These are phyloP conservation scores for Naganishia randhawae DNA, from an alignment of 768 basidiomycete species.

Conservation along the genomic window DNA sequence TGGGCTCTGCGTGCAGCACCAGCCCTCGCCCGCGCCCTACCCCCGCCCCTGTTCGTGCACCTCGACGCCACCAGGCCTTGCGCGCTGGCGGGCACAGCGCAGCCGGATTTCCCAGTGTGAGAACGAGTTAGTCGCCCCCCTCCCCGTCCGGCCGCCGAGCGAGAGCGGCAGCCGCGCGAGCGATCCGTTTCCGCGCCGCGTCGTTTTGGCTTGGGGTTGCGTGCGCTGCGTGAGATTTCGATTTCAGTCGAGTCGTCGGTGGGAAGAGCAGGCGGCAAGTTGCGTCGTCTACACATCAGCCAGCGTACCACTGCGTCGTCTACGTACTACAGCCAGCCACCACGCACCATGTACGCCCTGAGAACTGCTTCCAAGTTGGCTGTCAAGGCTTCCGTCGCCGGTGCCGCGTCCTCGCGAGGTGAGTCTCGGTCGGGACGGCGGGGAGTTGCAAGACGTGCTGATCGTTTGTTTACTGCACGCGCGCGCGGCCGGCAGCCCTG, in stretches of 20 bases:
- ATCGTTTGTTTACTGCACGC: not conserved
- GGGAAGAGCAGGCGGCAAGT: too few relatives aligned
- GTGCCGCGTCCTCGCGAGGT: slow-evolving; percentile 25
- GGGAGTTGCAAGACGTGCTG: too few relatives aligned
- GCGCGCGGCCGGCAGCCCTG: slow-evolving; percentile 58
- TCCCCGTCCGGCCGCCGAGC: not conserved
- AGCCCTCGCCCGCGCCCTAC: too few relatives aligned
- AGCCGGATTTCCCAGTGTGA: not conserved
- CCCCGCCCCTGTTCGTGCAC: too few relatives aligned
- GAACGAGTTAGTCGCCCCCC: too few relatives aligned
- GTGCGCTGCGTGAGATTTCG: too few relatives aligned
- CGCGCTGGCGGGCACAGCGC: not conserved
- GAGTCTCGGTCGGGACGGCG: too few relatives aligned
- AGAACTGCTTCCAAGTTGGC: slow-evolving; percentile 27
- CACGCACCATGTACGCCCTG: slow-evolving; percentile 24
- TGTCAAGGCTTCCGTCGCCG: slow-evolving; percentile 22
- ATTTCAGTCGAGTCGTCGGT: too few relatives aligned
- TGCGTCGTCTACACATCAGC: not conserved
- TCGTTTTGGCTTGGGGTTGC: not conserved
- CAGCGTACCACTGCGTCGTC: not conserved
- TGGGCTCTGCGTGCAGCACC: too few relatives aligned
- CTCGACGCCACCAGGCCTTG: too few relatives aligned
- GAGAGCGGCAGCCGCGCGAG: not conserved
- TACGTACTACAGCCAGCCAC: not conserved
- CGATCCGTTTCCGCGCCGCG: not conserved